Evolutionary conservation across 2,329 filamentous ascomycete genomes (phyloP).

Genomic region (Graphilbum ipis-grandicollis): DNA sequence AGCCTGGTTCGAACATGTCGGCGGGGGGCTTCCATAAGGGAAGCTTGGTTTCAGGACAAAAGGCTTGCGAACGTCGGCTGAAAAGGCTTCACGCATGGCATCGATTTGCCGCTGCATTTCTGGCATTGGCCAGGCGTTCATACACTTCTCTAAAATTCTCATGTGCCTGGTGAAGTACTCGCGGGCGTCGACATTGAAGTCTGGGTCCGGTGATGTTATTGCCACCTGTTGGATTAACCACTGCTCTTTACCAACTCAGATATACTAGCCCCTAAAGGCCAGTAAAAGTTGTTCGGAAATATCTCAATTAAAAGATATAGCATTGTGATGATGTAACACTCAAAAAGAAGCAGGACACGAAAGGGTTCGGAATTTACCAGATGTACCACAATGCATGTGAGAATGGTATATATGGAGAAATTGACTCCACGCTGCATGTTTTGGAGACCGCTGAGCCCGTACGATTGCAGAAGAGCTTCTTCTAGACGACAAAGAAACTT

Average conservation of each 20-base stretch:
- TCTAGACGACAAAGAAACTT: slow-evolving; percentile 75
- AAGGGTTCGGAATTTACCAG: too few relatives aligned
- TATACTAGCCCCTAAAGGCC: not conserved
- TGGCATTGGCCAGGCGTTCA: slow-evolving; percentile 68
- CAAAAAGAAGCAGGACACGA: too few relatives aligned
- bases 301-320: too few relatives aligned
- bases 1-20: slow-evolving; percentile 18
- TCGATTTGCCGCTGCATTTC: slow-evolving; percentile 86
- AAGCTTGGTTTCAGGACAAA: slow-evolving; percentile 83
- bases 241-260: not conserved
- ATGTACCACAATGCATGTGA: slow-evolving; percentile 87
- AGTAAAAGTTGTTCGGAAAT: too few relatives aligned
- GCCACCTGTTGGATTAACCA: slow-evolving; percentile 48
- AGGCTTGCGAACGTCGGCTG: slow-evolving; percentile 64
- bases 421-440: slow-evolving; percentile 92
- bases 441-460: slow-evolving; percentile 62
- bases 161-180: slow-evolving; percentile 89
- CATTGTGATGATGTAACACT: too few relatives aligned
- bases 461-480: slow-evolving; percentile 62
- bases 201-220: slow-evolving; percentile 80
- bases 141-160: slow-evolving; percentile 78
- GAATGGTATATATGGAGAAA: slow-evolving; percentile 82
- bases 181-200: slow-evolving; percentile 67
- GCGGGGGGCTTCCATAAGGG: slow-evolving; percentile 65
- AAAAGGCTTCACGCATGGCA: slow-evolving; percentile 78